phyloP scores from a whole-genome alignment of 345 rosid species.

The Corchorus olitorius region DNA sequence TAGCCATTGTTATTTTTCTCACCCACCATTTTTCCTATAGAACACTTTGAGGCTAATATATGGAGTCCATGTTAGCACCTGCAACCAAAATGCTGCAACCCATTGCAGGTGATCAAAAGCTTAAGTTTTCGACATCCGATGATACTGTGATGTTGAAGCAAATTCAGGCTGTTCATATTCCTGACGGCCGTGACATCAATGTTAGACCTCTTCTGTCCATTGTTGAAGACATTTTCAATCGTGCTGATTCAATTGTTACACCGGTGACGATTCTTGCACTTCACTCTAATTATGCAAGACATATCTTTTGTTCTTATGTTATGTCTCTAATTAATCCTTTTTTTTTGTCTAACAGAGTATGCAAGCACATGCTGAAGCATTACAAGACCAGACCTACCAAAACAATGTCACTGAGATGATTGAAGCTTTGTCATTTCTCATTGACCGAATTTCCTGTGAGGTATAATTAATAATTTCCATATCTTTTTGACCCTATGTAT shows the following conservation, averaged over 20 bases:
- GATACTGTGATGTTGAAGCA: slow-evolving; percentile 62
- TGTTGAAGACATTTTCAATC: slow-evolving; percentile 68
- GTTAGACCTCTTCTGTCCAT: slow-evolving; percentile 64
- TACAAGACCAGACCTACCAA: slow-evolving; percentile 46
- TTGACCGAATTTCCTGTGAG: slow-evolving; percentile 72
- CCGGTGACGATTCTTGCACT: slow-evolving; percentile 29
- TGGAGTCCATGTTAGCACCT: slow-evolving; percentile 4
- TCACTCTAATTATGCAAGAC: neutral
- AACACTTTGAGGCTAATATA: slow-evolving; percentile 7
- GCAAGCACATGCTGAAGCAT: slow-evolving; percentile 19
- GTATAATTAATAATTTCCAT: slow-evolving; percentile 27
- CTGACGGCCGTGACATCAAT: slow-evolving; percentile 59
- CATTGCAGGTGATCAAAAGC: slow-evolving; percentile 35
- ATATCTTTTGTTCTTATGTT: neutral
- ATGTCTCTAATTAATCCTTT: neutral
- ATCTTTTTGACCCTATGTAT: neutral
- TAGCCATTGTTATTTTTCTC: slow-evolving; percentile 12
- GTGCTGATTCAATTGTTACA: slow-evolving; percentile 38
- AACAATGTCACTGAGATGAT: slow-evolving; percentile 26
- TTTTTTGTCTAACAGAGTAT: slow-evolving; percentile 22
- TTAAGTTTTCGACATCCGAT: slow-evolving; percentile 50
- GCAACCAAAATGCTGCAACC: slow-evolving; percentile 23
- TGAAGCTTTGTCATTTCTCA: slow-evolving; percentile 52
- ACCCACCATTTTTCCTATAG: slow-evolving; percentile 5
- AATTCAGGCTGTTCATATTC: slow-evolving; percentile 59